Evolutionary conservation across 2,329 filamentous ascomycete species (phyloP), one percentile per base, ranked within the genome.

Genomic region (Blumeria graminis): DNA sequence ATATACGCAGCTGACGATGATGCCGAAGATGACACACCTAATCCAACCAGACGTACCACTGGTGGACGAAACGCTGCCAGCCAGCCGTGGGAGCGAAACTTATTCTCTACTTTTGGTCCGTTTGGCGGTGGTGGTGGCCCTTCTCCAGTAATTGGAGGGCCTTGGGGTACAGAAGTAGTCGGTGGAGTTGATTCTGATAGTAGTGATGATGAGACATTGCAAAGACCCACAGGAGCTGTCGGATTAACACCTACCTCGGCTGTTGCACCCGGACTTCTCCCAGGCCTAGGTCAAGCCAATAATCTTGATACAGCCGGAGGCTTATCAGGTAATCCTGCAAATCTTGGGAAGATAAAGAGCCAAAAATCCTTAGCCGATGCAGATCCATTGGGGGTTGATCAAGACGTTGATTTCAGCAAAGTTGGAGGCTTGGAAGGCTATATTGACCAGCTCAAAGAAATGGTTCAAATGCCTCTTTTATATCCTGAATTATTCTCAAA

Each of bases 381-480:
- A 3, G 92, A 96, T 66, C 92, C 92, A 48, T 76, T 98, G 3
- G 92, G 92, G 9, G 88, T 98, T 36, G 89, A 96, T 65, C 73
- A 90, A 65, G 90, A 80, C 64, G 87, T 98, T 59, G 89, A 89
- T 65, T 95, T 98, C 67, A 90, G 86, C 68, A 86, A 89, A 61
- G 89, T 98, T 57, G 92, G 92, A 65, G 92, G 92, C 43, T 71
- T 98, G 48, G 82, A 94, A 66, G 83, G 86, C 38, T 90, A 96
- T 66, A 95, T 98, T 66, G 88, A 95, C 66, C 87, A 95, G 68
- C 75, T 98, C 60, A 96, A 98, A 69, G 92, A 98, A 70, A 98
- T 98, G 92, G 90, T 98, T 16, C 85, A 90, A 61, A 76, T 98
- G 59, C 92, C 92, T 1, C 72, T 98, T 18, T 76, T 96, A 6